Evolutionary conservation across 2,329 filamentous ascomycete genomes (phyloP).

Genomic region (Huntiella decipiens): DNA sequence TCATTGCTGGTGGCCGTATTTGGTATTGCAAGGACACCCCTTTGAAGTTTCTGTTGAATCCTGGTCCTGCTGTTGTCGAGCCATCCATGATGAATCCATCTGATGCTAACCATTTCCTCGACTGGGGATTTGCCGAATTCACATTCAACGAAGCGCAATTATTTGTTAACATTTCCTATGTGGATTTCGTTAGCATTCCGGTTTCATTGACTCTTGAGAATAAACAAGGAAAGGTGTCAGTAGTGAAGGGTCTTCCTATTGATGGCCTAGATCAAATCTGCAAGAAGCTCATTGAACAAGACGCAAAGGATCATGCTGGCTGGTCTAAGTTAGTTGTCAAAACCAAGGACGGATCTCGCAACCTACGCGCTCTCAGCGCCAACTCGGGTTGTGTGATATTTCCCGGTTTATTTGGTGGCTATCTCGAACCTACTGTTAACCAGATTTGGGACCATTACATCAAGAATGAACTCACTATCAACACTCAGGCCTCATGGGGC

Average conservation of each 20-base stretch:
- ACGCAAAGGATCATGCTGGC: constrained; percentile 25
- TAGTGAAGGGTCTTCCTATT: constrained; percentile 29
- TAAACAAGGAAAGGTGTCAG: constrained; percentile 24
- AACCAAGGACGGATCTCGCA: constrained; percentile 18
- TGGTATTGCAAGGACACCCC: constrained; percentile 46
- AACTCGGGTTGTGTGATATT: constrained; percentile 29
- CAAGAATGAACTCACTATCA: constrained; percentile 25
- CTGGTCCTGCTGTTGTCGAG: constrained; percentile 53
- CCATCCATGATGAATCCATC: constrained; percentile 49
- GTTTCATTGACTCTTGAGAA: constrained; percentile 35
- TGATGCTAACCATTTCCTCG: constrained; percentile 41
- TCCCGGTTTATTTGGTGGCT: constrained; percentile 27
- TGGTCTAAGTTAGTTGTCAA: constrained; percentile 34
- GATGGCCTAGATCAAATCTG: constrained; percentile 29
- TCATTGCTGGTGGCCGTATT: constrained; percentile 50
- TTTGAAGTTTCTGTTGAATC: constrained; percentile 52
- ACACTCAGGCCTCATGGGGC: constrained; percentile 36
- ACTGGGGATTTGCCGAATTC: constrained; percentile 53
- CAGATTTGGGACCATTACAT: constrained; percentile 32
- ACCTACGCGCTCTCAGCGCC: constrained; percentile 34
- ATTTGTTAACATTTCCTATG: constrained; percentile 52
- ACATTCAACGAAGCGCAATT: constrained; percentile 43
- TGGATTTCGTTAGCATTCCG: constrained; percentile 56
- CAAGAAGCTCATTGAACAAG: constrained; percentile 25
- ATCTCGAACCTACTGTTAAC: constrained; percentile 32